A percentile compares a stretch with the other conserved stretches of the same genome.
Evolutionary conservation across 2,329 filamentous ascomycete species (phyloP).

Genomic region (Phoma sp.): DNA sequence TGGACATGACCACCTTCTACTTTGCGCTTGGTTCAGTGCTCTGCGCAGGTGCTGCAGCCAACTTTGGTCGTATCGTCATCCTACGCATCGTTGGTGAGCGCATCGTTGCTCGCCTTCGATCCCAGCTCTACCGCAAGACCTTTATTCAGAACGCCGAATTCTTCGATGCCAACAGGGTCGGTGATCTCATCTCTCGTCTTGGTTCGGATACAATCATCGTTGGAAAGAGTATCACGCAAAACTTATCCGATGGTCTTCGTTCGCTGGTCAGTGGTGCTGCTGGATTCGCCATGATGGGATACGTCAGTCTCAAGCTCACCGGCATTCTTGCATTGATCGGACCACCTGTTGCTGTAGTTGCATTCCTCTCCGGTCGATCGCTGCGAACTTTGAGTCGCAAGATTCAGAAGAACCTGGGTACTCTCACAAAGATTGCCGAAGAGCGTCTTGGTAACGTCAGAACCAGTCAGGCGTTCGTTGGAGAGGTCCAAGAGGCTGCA

Average conservation of each 20-base stretch:
- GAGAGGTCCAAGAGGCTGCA: constrained; percentile 86
- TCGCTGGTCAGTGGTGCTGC: constrained; percentile 88
- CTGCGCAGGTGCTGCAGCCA: constrained; percentile 83
- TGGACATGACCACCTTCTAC: constrained; percentile 90
- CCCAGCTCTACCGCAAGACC: constrained; percentile 87
- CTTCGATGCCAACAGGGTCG: constrained; percentile 96
- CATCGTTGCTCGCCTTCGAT: constrained; percentile 88
- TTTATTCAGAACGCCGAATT: constrained; percentile 99
- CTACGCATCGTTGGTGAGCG: constrained; percentile 93
- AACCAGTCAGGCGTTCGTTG: constrained; percentile 95
- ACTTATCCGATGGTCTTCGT: constrained; percentile 93
- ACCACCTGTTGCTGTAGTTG: constrained; percentile 87
- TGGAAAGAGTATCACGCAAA: constrained; percentile 97
- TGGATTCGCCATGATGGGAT: constrained; percentile 93
- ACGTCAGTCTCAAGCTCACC: constrained; percentile 89
- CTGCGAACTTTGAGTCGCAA: constrained; percentile 89
- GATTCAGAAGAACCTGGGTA: constrained; percentile 92
- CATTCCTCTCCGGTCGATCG: constrained; percentile 88
- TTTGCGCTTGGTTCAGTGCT: constrained; percentile 75
- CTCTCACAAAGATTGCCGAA: constrained; percentile 95
- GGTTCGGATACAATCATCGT: constrained; percentile 98
- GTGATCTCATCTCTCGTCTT: constrained; percentile 92
- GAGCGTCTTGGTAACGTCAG: constrained; percentile 97
- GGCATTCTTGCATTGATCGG: constrained; percentile 86
- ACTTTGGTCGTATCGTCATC: constrained; percentile 92